Evolutionary conservation across 2,329 filamentous ascomycete species (phyloP).

Genomic region (Meredithiella fracta): DNA sequence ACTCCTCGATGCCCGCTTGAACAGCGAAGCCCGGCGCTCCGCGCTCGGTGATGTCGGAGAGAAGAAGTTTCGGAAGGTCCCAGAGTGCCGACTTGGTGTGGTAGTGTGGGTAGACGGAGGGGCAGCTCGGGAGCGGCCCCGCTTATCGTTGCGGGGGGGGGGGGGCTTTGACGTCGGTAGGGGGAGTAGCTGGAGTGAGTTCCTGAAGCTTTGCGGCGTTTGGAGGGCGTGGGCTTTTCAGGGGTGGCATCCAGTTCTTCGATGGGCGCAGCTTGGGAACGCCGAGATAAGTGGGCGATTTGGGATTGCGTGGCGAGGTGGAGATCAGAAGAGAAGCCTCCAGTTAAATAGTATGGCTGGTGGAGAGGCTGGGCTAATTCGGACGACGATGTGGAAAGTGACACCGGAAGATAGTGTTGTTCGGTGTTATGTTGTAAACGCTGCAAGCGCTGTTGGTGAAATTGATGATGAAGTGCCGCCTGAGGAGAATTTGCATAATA

Average conservation of each 20-base stretch:
- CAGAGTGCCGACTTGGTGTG: background rate
- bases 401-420: background rate
- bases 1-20: background rate
- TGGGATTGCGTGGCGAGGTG: slow-evolving; percentile 11
- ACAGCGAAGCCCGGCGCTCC: background rate
- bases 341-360: slow-evolving; percentile 12
- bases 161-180: slow-evolving; percentile 1
- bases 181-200: background rate
- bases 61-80: background rate
- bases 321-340: slow-evolving; percentile 13
- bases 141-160: background rate
- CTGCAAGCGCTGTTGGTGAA: background rate
- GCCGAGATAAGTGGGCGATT: slow-evolving; percentile 10
- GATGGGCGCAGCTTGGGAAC: slow-evolving; percentile 2
- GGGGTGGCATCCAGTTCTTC: slow-evolving; percentile 12
- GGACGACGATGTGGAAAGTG: background rate
- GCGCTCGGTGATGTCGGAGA: background rate
- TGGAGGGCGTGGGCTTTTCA: background rate
- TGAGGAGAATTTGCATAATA: background rate
- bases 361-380: slow-evolving; percentile 3
- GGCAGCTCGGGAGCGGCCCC: slow-evolving; percentile 4
- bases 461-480: slow-evolving; percentile 1
- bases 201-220: background rate
- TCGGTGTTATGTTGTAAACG: background rate
- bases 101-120: background rate